phyloP scores from a whole-genome alignment of 2,329 filamentous ascomycete genomes.

The Calonectria leucothoes region DNA sequence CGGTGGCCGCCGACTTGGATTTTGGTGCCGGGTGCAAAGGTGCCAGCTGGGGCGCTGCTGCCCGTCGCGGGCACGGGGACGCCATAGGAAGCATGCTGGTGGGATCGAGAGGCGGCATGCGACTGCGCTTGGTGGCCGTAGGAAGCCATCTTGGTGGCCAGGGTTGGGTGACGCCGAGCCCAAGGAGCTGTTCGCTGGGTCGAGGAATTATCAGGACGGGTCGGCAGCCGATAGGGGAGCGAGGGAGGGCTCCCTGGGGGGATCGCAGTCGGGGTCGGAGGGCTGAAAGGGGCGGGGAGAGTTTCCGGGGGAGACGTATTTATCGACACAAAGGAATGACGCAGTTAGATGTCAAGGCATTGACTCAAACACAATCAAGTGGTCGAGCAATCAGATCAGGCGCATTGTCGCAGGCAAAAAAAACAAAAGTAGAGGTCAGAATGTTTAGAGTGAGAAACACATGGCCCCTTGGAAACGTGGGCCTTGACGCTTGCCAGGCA shows the following conservation, averaged over 20 bases:
- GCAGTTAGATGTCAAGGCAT: conserved; percentile 39
- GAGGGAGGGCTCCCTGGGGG: conserved; percentile 26
- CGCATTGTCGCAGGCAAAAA: conserved; percentile 36
- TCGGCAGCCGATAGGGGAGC: conserved; percentile 34
- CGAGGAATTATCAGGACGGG: conserved; percentile 24
- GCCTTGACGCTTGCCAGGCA: conserved; percentile 29
- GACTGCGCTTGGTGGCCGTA: conserved; percentile 48
- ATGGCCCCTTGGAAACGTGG: conserved; percentile 39
- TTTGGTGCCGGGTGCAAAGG: conserved; percentile 93
- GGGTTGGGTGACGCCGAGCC: neutral
- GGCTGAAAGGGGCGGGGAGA: conserved; percentile 29
- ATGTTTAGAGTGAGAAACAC: conserved; percentile 40
- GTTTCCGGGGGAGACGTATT: conserved; percentile 11
- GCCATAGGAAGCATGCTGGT: conserved; percentile 58
- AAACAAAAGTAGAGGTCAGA: neutral
- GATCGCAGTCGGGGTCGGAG: conserved; percentile 28
- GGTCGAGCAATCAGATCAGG: conserved; percentile 35
- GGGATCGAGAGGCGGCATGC: conserved; percentile 45
- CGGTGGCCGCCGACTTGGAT: conserved; percentile 95
- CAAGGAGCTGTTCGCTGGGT: neutral
- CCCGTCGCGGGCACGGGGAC: conserved; percentile 54
- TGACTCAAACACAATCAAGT: conserved; percentile 35
- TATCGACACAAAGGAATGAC: conserved; percentile 35
- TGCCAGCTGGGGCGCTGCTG: conserved; percentile 75
- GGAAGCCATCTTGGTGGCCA: conserved; percentile 48